These are phyloP conservation scores for Teunomyces panamensis DNA, from an alignment of 805 yeast genomes.

Conservation along the genomic window DNA sequence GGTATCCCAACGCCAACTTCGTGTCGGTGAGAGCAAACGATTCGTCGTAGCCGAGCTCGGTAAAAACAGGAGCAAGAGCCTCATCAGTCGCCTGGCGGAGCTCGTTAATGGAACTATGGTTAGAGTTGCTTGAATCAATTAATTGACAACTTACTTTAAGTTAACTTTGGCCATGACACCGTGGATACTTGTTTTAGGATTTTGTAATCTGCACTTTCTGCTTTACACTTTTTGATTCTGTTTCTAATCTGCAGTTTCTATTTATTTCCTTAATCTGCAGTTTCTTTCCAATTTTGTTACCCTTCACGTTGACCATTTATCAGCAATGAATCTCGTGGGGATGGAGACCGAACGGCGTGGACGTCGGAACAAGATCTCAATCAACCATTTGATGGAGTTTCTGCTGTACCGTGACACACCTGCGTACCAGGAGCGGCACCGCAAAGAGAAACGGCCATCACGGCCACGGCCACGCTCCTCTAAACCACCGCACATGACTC, in stretches of 20 bases:
- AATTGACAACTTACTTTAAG: constrained; percentile 24
- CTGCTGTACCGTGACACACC: constrained; percentile 40
- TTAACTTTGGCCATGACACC: constrained; percentile 15
- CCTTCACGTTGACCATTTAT: not conserved
- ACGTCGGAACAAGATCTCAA: constrained; percentile 43
- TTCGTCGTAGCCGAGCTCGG: constrained; percentile 46
- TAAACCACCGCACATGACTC: constrained; percentile 1
- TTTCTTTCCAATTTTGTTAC: not conserved
- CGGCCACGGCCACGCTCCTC: not conserved
- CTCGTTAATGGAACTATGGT: constrained; percentile 43
- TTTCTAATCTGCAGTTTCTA: not conserved
- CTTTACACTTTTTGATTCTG: not conserved
- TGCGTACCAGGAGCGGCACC: constrained; percentile 12
- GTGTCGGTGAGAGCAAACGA: constrained; percentile 44
- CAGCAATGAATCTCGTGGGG: too few species aligned
- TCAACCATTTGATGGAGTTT: constrained; percentile 67
- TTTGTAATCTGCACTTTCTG: not conserved
- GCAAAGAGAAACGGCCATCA: not conserved
- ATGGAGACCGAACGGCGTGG: not conserved
- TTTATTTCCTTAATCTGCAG: not conserved
- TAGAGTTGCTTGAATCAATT: constrained; percentile 1
- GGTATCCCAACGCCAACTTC: constrained; percentile 48
- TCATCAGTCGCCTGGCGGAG: constrained; percentile 52
- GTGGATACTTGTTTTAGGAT: not conserved
- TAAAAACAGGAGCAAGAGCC: constrained; percentile 38